Conservation (phyloP, 805 yeast species). For the Sugiyamaella chiloensis region DNA sequence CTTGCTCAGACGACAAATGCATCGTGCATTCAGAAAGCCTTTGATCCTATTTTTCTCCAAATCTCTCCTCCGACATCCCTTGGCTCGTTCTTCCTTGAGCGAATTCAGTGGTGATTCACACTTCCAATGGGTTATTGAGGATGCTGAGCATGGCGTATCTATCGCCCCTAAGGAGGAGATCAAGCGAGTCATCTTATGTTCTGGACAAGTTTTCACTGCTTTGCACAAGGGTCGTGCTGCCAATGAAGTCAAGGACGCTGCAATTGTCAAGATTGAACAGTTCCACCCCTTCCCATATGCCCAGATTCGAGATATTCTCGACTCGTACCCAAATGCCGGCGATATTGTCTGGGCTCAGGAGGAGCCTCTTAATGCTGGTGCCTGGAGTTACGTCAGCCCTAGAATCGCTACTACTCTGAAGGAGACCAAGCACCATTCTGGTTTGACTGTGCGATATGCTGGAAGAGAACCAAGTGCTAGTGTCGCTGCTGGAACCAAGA, state of each 20-base stretch:
- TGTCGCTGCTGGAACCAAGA: constrained; percentile 96
- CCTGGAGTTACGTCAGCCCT: constrained; percentile 76
- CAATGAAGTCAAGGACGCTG: constrained; percentile 75
- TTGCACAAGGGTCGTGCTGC: constrained; percentile 84
- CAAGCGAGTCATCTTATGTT: constrained; percentile 76
- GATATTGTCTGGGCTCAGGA: constrained; percentile 98
- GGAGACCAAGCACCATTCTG: constrained; percentile 69
- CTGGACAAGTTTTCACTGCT: constrained; percentile 95
- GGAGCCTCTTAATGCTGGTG: constrained; percentile 97
- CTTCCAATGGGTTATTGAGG: constrained; percentile 96
- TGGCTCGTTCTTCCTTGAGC: constrained; percentile 78
- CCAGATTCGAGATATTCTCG: constrained; percentile 79
- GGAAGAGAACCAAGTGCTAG: constrained; percentile 99
- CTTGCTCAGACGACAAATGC: constrained; percentile 96
- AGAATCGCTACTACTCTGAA: constrained; percentile 73
- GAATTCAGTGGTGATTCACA: constrained; percentile 91
- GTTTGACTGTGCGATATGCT: constrained; percentile 67
- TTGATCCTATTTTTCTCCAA: constrained; percentile 86
- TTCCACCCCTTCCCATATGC: constrained; percentile 98
- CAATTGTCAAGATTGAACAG: constrained; percentile 88
- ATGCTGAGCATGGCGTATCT: constrained; percentile 74
- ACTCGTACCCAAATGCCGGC: constrained; percentile 74
- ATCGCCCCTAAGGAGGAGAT: constrained; percentile 78
- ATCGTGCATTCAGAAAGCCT: constrained; percentile 92
- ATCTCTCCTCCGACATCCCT: constrained; percentile 92